A percentile compares a stretch with the other conserved stretches of the same genome.
phyloP scores from a whole-genome alignment of 1,139 yeast species.

The Yamadazyma mexicana region DNA sequence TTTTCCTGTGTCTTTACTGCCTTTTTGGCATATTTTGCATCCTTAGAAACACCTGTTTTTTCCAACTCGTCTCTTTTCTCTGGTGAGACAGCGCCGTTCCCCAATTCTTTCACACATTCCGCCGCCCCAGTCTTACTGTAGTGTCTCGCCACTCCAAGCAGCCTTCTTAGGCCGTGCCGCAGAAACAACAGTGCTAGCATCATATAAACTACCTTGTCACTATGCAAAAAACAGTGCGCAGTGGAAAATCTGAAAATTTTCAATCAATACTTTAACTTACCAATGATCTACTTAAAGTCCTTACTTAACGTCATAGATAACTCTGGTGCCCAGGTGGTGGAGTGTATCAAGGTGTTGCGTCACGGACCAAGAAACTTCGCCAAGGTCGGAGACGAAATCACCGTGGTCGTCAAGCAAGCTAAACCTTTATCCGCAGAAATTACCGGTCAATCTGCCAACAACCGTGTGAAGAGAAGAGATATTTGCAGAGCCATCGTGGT shows the following conservation, averaged over 20 bases:
- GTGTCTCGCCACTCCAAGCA: no score
- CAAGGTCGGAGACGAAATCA: slow-evolving; percentile 85
- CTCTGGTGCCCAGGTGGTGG: slow-evolving; percentile 93
- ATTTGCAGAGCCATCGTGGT: slow-evolving; percentile 95
- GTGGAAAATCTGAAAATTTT: slow-evolving; percentile 8
- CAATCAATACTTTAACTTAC: neutral
- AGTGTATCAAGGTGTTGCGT: slow-evolving; percentile 91
- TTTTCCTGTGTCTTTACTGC: no score
- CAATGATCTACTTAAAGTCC: slow-evolving; percentile 89
- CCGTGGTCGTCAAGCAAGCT: slow-evolving; percentile 93
- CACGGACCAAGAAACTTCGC: slow-evolving; percentile 87
- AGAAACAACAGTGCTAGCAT: neutral
- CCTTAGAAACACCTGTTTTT: no score
- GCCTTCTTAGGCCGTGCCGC: neutral
- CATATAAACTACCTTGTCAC: no score
- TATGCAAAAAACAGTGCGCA: neutral
- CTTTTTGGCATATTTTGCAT: no score
- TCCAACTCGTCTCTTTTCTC: no score
- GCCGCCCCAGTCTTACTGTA: no score
- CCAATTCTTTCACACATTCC: no score
- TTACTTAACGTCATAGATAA: slow-evolving; percentile 88
- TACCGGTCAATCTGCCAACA: slow-evolving; percentile 68
- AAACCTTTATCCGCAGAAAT: slow-evolving; percentile 64
- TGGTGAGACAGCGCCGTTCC: no score
- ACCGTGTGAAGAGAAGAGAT: slow-evolving; percentile 92